Conservation (phyloP, 495 filamentous ascomycete species). For the Penicillium manginii region DNA sequence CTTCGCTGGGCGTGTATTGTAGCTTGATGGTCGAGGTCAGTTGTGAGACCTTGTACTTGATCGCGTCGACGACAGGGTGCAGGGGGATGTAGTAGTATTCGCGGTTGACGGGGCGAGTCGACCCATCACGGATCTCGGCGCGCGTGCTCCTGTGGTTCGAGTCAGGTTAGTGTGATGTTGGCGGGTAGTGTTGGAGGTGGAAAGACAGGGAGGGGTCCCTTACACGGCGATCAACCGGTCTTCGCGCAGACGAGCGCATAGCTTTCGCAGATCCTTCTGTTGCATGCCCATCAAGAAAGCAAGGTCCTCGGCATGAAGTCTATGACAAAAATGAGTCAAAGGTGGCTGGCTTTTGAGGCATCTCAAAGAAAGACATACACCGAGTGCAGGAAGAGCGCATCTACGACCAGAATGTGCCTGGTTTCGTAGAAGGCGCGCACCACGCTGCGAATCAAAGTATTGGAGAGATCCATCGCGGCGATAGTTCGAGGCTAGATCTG, state of each 20-base stretch:
- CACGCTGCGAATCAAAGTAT: slow-evolving; percentile 83
- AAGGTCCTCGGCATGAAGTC: slow-evolving; percentile 84
- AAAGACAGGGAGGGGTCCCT: slow-evolving; percentile 10
- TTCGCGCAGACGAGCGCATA: slow-evolving; percentile 80
- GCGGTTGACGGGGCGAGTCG: slow-evolving; percentile 76
- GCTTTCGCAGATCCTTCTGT: slow-evolving; percentile 84
- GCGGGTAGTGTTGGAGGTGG: neutral
- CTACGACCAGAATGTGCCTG: slow-evolving; percentile 84
- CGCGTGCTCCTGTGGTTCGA: slow-evolving; percentile 67
- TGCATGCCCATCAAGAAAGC: slow-evolving; percentile 84
- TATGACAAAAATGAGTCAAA: slow-evolving; percentile 32
- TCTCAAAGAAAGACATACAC: slow-evolving; percentile 57
- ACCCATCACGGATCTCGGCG: slow-evolving; percentile 75
- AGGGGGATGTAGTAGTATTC: slow-evolving; percentile 98
- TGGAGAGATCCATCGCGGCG: slow-evolving; percentile 76
- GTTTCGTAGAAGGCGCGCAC: slow-evolving; percentile 92
- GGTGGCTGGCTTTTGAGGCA: slow-evolving; percentile 1
- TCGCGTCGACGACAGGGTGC: slow-evolving; percentile 89
- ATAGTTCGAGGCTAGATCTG: neutral
- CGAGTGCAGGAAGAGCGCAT: slow-evolving; percentile 90
- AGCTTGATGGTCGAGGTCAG: slow-evolving; percentile 83
- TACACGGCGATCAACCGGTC: slow-evolving; percentile 85
- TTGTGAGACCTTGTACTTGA: slow-evolving; percentile 89
- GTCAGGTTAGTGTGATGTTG: neutral
- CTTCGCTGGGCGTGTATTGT: slow-evolving; percentile 74